Evolutionary conservation across 1,139 yeast species (phyloP).

Genomic region (Candida sp.): DNA sequence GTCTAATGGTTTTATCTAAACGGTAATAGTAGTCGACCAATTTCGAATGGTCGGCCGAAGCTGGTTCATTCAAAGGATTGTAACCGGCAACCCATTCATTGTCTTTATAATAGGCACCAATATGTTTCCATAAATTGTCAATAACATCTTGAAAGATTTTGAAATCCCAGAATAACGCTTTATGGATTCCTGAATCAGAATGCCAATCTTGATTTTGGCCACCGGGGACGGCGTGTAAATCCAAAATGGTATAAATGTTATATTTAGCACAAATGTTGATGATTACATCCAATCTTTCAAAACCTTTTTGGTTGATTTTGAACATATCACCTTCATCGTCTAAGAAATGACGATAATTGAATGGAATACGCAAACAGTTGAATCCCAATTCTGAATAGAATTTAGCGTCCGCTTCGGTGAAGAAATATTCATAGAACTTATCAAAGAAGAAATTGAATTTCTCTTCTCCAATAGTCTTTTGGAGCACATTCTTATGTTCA

Average conservation of each 20-base stretch:
- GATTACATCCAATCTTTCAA: constrained; percentile 34
- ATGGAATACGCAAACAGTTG: constrained; percentile 44
- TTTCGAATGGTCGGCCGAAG: constrained; percentile 33
- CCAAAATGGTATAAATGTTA: constrained; percentile 41
- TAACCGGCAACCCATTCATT: constrained; percentile 47
- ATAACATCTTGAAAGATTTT: constrained; percentile 40
- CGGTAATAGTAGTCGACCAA: constrained; percentile 32
- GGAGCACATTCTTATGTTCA: constrained; percentile 37
- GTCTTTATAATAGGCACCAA: constrained; percentile 38
- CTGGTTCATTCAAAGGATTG: constrained; percentile 48
- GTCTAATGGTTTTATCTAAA: constrained; percentile 30
- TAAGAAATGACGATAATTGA: constrained; percentile 44
- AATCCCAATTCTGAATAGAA: constrained; percentile 38
- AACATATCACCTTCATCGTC: constrained; percentile 38
- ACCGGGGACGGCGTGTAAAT: constrained; percentile 45
- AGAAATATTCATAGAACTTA: constrained; percentile 44
- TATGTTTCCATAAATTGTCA: constrained; percentile 36
- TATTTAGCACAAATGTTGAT: constrained; percentile 35
- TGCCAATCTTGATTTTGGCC: constrained; percentile 53
- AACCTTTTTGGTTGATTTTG: constrained; percentile 35
- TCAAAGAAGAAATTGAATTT: constrained; percentile 43
- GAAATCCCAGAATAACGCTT: constrained; percentile 44
- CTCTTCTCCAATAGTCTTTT: constrained; percentile 33
- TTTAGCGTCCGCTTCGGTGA: constrained; percentile 43
- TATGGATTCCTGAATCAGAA: constrained; percentile 38